Base-by-base conservation (phyloP, 2,329 filamentous ascomycete species). In the Drechslerella coelobrocha region DNA sequence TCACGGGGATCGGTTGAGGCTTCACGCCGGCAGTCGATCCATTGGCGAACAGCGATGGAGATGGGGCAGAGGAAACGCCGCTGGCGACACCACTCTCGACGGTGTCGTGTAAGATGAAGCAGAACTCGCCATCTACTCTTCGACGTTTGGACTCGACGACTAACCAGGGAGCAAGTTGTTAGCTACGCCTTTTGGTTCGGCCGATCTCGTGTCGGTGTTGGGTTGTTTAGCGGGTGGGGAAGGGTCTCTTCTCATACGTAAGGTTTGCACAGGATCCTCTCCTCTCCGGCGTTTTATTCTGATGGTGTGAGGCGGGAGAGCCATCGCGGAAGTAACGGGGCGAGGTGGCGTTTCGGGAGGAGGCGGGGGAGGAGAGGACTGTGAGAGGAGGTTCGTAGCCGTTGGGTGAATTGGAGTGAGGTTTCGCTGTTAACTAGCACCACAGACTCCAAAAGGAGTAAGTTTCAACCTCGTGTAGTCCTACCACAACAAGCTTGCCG, bases 281-380 rank as follows among this genome's bases (percentile, higher is more conserved):
- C 75, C 73, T 26, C 74, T 73, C 37, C 73, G 73, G 29, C 74
- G 74, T 66, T 75, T 75, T 68, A 75, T 75, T 12, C 74, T 66
- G 47, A 75, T 75, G 29, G 74, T 75, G 26, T 71, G 73, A 17
- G 74, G 74, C 17, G 74, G 74, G 60, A 79, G 79, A 60, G 63
- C 48, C 69, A 73, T 73, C 10, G 59, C n/a, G 37, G 17, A 24
- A 14, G 31, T 34, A 14, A 21, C 14, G 34, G n/a, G 37, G 23
- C 31, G 47, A 21, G 7, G 29, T 26, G 31, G 19, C 45, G 17
- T n/a, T n/a, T 10, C 34, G 45, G 19, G 53, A 24, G 31, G n/a
- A n/a, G 47, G 17, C 9, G 53, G 27, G 19, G 45, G 23, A 24
- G 24, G 19, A 6, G 19, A 53, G 9, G 14, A 39, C 5, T 31